Percentiles rank a stretch among this genome's conserved stretches.
Evolutionary conservation across 352 stramenopile species (phyloP).

Genomic region (Globisporangium uncinulatum): DNA sequence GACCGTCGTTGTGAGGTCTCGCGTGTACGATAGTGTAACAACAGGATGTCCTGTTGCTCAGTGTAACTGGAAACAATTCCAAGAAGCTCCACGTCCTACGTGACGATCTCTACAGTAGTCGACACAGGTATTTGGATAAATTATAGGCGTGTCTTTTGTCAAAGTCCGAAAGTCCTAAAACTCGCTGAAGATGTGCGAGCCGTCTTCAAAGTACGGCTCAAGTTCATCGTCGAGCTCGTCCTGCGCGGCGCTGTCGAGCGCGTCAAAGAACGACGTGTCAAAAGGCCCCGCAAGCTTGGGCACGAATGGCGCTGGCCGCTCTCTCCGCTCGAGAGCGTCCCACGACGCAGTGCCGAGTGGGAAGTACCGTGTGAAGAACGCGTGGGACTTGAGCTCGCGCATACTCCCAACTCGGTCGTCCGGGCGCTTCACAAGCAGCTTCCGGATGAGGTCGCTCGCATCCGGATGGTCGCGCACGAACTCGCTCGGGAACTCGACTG

Average conservation of each 20-base stretch:
- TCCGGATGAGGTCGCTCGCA: slow-evolving; percentile 48
- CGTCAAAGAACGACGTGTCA: slow-evolving; percentile 68
- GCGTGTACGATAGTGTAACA: neutral
- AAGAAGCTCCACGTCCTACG: no score
- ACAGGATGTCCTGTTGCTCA: no score
- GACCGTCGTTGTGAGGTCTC: no score
- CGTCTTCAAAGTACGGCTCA: slow-evolving; percentile 62
- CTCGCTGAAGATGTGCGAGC: slow-evolving; percentile 57
- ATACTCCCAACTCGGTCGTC: slow-evolving; percentile 33
- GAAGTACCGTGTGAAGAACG: slow-evolving; percentile 48
- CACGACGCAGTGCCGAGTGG: slow-evolving; percentile 24
- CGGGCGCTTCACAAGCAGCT: slow-evolving; percentile 55
- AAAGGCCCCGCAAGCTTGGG: slow-evolving; percentile 58
- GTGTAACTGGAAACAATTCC: no score
- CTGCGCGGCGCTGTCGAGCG: slow-evolving; percentile 42
- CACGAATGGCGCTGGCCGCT: slow-evolving; percentile 48
- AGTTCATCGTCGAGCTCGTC: slow-evolving; percentile 47
- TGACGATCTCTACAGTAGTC: no score
- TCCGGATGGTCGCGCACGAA: slow-evolving; percentile 51
- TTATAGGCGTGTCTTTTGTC: no score
- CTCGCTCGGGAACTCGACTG: slow-evolving; percentile 59
- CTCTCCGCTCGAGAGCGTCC: slow-evolving; percentile 32
- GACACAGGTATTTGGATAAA: no score
- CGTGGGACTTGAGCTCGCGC: slow-evolving; percentile 47
- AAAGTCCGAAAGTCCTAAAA: no score